A percentile compares a stretch with the other conserved stretches of the same genome.
Evolutionary conservation across 2,329 filamentous ascomycete genomes (phyloP).

Genomic region (Cadophora luteo-olivacea): DNA sequence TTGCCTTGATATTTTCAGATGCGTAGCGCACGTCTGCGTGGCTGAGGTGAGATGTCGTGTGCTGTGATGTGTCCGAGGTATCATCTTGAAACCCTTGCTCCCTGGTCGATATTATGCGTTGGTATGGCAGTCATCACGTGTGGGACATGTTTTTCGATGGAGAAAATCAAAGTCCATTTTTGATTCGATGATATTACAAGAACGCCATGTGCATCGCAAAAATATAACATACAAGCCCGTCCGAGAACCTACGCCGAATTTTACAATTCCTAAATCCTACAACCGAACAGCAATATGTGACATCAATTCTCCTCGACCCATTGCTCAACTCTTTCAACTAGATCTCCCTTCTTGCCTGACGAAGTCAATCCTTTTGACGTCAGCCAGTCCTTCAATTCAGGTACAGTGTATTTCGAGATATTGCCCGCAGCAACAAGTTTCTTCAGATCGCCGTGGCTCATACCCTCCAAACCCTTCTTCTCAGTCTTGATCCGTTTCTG

Average conservation of each 20-base stretch:
- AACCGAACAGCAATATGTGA: not conserved
- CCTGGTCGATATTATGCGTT: slow-evolving; percentile 9
- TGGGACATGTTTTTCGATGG: too few relatives aligned
- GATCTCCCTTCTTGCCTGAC: slow-evolving; percentile 40
- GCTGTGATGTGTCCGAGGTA: slow-evolving; percentile 5
- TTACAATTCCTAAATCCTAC: slow-evolving; percentile 13
- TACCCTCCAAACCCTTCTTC: slow-evolving; percentile 27
- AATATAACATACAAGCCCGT: not conserved
- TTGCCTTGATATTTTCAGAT: not conserved
- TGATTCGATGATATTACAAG: too few relatives aligned
- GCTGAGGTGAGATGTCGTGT: not conserved
- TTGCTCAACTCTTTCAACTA: slow-evolving; percentile 37
- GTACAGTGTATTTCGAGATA: slow-evolving; percentile 34
- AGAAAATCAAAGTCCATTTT: too few relatives aligned
- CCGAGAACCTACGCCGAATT: not conserved
- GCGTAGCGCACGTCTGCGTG: not conserved
- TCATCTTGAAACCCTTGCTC: not conserved
- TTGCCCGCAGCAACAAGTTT: slow-evolving; percentile 25
- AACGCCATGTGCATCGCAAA: not conserved
- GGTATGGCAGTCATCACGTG: slow-evolving; percentile 3
- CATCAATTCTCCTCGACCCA: slow-evolving; percentile 37
- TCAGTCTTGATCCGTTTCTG: slow-evolving; percentile 35
- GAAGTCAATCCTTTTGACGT: slow-evolving; percentile 33
- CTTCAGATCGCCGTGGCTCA: slow-evolving; percentile 36
- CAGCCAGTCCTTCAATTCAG: slow-evolving; percentile 38